These are phyloP conservation scores for Claviceps spartinae DNA, from an alignment of 2,329 filamentous ascomycete species.

Conservation along the genomic window DNA sequence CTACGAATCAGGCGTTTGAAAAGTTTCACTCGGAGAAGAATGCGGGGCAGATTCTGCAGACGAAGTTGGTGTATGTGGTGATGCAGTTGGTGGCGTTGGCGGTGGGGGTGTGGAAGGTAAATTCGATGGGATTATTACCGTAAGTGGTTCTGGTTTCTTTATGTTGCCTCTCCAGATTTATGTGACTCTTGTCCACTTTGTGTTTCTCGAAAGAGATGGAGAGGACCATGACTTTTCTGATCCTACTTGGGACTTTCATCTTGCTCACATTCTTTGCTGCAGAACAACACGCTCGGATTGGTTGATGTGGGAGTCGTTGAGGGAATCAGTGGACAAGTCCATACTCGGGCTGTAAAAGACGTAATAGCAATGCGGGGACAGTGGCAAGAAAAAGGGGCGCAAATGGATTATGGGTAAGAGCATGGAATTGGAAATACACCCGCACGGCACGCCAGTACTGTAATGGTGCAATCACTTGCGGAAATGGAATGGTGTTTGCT, in stretches of 20 bases:
- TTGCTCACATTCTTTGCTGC: constrained; percentile 1
- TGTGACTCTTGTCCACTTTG: neutral
- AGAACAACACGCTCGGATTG: constrained; percentile 94
- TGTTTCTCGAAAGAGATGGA: neutral
- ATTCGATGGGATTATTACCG: constrained; percentile 89
- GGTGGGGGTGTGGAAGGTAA: constrained; percentile 90
- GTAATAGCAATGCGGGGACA: neutral
- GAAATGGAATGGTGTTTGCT: neutral
- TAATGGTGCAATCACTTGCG: neutral
- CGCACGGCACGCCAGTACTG: neutral
- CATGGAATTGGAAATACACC: neutral
- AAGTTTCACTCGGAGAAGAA: constrained; percentile 79
- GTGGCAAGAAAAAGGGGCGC: neutral
- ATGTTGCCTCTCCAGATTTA: neutral
- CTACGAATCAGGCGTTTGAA: constrained; percentile 77
- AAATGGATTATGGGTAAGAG: neutral
- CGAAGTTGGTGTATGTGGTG: constrained; percentile 76
- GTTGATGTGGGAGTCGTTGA: constrained; percentile 83
- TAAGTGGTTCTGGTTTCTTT: constrained; percentile 31
- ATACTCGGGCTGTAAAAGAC: constrained; percentile 33
- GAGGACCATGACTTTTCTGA: neutral
- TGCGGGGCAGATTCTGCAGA: constrained; percentile 56
- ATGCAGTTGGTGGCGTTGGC: constrained; percentile 77
- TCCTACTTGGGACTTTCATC: neutral
- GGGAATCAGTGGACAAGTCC: constrained; percentile 53